phyloP scores from a whole-genome alignment of 2,329 filamentous ascomycete species.

The Ophiostoma populinum region DNA sequence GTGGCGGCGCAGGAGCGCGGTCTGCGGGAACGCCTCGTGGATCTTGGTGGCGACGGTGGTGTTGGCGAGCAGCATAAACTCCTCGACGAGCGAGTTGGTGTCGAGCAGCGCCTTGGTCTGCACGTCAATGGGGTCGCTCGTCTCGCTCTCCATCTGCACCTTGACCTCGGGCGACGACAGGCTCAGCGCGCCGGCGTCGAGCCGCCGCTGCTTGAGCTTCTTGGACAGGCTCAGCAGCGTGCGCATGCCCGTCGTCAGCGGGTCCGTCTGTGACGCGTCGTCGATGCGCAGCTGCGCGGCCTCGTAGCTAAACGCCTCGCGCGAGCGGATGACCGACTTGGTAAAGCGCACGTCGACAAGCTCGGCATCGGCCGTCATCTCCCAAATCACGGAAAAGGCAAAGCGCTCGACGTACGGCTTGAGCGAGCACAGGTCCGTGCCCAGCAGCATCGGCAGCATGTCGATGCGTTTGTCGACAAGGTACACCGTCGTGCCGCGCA shows the following conservation, averaged over 20 bases:
- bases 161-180: conserved; percentile 96
- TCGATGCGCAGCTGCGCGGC: conserved; percentile 89
- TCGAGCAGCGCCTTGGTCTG: conserved; percentile 89
- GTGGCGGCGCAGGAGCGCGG: conserved; percentile 82
- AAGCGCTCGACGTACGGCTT: conserved; percentile 96
- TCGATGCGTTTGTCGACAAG: conserved; percentile 98
- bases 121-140: conserved; percentile 87
- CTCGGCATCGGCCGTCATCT: conserved; percentile 62
- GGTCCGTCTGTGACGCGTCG: conserved; percentile 70
- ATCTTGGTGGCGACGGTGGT: conserved; percentile 83
- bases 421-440: conserved; percentile 87
- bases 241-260: conserved; percentile 79
- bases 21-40: conserved; percentile 84
- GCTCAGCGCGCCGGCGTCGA: conserved; percentile 88
- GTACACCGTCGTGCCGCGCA: conserved; percentile 92
- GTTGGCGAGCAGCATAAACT: conserved; percentile 99
- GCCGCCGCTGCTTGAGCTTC: conserved; percentile 84
- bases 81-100: conserved; percentile 94
- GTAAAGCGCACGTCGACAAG: conserved; percentile 78
- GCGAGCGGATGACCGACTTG: conserved; percentile 93
- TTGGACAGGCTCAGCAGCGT: conserved; percentile 76
- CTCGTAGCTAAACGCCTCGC: conserved; percentile 96
- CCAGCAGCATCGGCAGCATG: conserved; percentile 93
- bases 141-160: conserved; percentile 88
- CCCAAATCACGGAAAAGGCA: conserved; percentile 77